phyloP scores from a whole-genome alignment of 331 rosid species.

The Acacia concinna region DNA sequence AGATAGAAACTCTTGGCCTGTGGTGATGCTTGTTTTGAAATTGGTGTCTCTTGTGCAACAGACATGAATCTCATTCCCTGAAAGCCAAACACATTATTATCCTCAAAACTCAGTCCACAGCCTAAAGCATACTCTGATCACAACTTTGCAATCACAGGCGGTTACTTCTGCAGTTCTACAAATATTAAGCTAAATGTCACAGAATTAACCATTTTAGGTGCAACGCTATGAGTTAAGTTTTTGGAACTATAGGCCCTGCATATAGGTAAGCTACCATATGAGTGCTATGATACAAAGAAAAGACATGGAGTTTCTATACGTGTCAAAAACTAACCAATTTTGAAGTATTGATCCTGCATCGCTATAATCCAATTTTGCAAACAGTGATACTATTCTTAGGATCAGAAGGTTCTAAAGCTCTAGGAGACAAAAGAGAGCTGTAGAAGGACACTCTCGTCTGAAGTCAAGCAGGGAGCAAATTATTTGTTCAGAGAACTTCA shows the following conservation, averaged over 20 bases:
- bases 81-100: background rate
- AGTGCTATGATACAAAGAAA: background rate
- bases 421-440: background rate
- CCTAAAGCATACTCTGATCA: background rate
- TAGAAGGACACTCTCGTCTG: background rate
- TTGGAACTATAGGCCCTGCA: background rate
- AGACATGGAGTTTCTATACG: background rate
- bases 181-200: background rate
- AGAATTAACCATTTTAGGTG: background rate
- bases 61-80: constrained; percentile 67
- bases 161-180: background rate
- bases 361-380: background rate
- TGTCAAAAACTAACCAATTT: background rate
- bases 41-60: constrained; percentile 65
- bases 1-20: constrained; percentile 57
- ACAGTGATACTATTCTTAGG: background rate
- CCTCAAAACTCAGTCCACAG: constrained; percentile 22
- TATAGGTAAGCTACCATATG: background rate
- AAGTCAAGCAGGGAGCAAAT: background rate
- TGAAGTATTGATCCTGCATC: background rate
- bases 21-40: constrained; percentile 57
- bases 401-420: background rate
- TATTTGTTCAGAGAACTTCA: background rate
- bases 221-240: background rate
- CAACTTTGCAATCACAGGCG: background rate